Percentiles rank a stretch among this genome's conserved stretches.
Conservation (phyloP, 1,284 basidiomycete genomes). For the Heterobasidion parviporum region DNA sequence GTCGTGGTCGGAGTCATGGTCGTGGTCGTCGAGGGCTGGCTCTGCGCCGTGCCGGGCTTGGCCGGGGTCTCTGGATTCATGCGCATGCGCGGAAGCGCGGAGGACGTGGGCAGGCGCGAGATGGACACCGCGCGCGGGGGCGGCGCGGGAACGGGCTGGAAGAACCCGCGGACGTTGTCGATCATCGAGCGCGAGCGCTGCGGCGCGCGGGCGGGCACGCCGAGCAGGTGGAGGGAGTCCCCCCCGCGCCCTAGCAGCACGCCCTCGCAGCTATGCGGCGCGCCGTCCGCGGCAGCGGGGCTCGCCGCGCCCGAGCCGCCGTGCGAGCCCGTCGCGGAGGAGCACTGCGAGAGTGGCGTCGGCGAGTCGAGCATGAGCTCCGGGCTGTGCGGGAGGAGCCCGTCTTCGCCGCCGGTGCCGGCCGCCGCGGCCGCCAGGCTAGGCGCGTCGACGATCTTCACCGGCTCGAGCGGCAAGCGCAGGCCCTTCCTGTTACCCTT, state of each 20-base stretch:
- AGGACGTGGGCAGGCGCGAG: conserved; percentile 13
- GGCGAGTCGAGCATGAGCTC: conserved; percentile 27
- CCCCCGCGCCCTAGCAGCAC: conserved; percentile 10
- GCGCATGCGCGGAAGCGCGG: conserved; percentile 10
- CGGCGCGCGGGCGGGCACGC: conserved; percentile 21
- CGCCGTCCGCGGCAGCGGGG: conserved; percentile 16
- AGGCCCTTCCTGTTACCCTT: not conserved
- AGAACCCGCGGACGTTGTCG: conserved; percentile 37
- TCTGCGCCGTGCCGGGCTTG: not conserved
- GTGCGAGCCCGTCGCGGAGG: conserved; percentile 31
- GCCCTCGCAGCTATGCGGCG: not conserved
- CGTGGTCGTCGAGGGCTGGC: not conserved
- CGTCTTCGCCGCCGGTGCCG: not conserved
- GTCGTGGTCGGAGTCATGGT: no score
- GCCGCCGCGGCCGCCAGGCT: not conserved
- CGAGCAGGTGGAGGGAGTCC: conserved; percentile 19
- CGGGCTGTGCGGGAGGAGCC: conserved; percentile 11
- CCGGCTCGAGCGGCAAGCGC: not conserved
- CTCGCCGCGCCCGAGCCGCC: conserved; percentile 28
- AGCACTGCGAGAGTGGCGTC: conserved; percentile 40
- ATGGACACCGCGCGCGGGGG: conserved; percentile 23
- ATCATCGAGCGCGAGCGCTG: conserved; percentile 42
- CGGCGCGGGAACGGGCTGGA: conserved; percentile 21
- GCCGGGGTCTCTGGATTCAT: not conserved
- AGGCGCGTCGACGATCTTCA: not conserved